Evolutionary conservation across 306 rosid genomes (phyloP).

Genomic region (Pterocarpus macrocarpus): DNA sequence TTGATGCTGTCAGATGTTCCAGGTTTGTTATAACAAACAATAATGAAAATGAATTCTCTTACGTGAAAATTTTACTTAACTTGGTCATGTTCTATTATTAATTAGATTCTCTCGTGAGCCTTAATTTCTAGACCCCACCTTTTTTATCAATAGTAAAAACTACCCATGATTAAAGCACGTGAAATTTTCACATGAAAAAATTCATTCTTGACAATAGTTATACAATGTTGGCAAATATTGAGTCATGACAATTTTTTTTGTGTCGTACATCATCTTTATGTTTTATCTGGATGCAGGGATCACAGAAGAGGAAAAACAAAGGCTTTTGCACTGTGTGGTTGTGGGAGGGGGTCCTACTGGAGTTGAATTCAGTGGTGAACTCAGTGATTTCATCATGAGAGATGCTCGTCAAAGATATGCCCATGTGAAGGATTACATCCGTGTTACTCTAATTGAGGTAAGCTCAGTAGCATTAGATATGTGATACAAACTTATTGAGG

Average conservation of each 20-base stretch:
- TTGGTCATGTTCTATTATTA: too few species aligned
- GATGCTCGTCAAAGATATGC: constrained; percentile 80
- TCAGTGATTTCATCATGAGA: constrained; percentile 80
- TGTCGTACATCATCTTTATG: not conserved
- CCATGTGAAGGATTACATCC: constrained; percentile 81
- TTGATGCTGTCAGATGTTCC: constrained; percentile 86
- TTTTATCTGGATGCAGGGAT: constrained; percentile 63
- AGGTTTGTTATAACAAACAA: constrained; percentile 52
- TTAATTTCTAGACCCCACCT: too few species aligned
- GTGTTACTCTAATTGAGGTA: constrained; percentile 87
- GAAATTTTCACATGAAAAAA: too few species aligned
- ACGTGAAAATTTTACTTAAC: too few species aligned
- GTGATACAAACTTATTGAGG: not conserved
- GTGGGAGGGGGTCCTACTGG: constrained; percentile 97
- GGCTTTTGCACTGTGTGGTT: constrained; percentile 90
- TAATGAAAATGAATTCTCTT: too few species aligned
- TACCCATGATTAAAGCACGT: too few species aligned
- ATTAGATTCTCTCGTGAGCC: too few species aligned
- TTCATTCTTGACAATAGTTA: too few species aligned
- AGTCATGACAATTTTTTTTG: not conserved
- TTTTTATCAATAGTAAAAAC: too few species aligned
- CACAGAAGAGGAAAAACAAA: constrained; percentile 70
- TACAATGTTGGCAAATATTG: not conserved
- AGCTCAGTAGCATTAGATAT: constrained; percentile 22
- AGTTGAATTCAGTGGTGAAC: constrained; percentile 94